A percentile compares a stretch with the other conserved stretches of the same genome.
These are phyloP conservation scores for Boletus rufocinnamomeus DNA, from an alignment of 768 basidiomycete species.

Conservation along the genomic window DNA sequence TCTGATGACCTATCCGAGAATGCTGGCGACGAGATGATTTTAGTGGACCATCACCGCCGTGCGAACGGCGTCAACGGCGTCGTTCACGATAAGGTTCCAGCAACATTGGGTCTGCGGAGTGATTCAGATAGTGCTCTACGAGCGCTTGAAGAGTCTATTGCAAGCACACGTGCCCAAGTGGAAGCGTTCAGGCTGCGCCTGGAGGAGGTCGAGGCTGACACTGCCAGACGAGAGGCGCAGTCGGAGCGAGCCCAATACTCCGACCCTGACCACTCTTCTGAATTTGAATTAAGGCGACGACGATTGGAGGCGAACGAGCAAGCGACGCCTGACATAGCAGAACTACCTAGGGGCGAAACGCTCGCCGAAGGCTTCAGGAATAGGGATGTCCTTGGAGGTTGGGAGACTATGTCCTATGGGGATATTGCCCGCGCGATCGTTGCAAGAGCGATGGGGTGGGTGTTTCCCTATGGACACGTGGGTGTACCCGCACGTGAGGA, in stretches of 20 bases:
- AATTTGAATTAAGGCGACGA: not conserved
- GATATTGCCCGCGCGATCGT: conserved; percentile 20
- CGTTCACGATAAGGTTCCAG: not conserved
- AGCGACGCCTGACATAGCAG: not conserved
- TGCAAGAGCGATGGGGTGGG: conserved; percentile 25
- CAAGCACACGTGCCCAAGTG: conserved; percentile 26
- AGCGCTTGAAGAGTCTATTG: conserved; percentile 29
- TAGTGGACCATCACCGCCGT: not conserved
- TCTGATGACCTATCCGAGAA: not conserved
- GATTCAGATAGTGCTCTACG: conserved; percentile 12
- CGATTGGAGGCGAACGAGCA: not conserved
- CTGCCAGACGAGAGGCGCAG: conserved; percentile 16
- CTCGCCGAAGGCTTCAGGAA: not conserved
- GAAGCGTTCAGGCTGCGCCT: conserved; percentile 30
- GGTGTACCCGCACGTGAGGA: not conserved
- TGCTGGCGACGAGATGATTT: not conserved
- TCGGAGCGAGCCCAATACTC: not conserved
- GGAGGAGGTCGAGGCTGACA: conserved; percentile 30
- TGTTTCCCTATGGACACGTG: conserved; percentile 22
- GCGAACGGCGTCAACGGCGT: not conserved
- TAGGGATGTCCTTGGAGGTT: not conserved
- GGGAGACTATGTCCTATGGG: conserved; percentile 11
- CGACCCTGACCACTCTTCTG: not conserved
- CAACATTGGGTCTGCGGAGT: not conserved
- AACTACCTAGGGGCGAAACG: not conserved